Base-by-base conservation (phyloP, 352 stramenopile genomes). In the Pythium pyrilobum region DNA sequence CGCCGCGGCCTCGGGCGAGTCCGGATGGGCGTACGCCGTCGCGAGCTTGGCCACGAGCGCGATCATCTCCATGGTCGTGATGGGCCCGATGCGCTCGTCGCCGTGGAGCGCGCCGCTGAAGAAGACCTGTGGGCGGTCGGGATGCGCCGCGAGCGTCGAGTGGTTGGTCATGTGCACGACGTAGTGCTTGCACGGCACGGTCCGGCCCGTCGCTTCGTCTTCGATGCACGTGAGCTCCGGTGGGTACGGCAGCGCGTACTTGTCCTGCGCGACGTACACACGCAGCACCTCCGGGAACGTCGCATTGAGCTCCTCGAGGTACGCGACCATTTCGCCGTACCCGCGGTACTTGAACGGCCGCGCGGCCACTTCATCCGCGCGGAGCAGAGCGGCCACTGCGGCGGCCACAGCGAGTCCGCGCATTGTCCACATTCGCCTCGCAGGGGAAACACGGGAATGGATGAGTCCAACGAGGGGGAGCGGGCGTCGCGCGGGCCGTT, bases 51-150 rank as follows among this genome's bases (percentile, higher is more conserved):
- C 77, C 5, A 98, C 52, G 11, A 98, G 51, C 39, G 97, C 71
- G 34, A 94, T 76, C 21, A 96, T 77, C 66, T 98, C 85, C 47
- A 98, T 76, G 20, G 95, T 81, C 23, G 92, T 77, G 23, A 88
- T 81, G 21, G 96, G 95, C 2, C 92, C 95, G 0, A 98, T 81
- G 27, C 92, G 82, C 76, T 99, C 96, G 64, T 99, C 87, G 50
- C 96, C 96, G 59, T 99, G 96, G n/a, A 99, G 64, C 36, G 89
- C 87, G 59, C 96, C 96, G 55, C 87, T 98, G 61, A 98, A 87
- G 59, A 99, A 98, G 0, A 99, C 89, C 61, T 99, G 88, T 7
- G 96, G 96, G 23, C 96, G 72, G 18, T 72, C 64, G 13, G 73
- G 56, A 24, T 93, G 70, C 3, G 33, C 64, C n/a, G 67, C 56